A percentile compares a stretch with the other conserved stretches of the same genome.
phyloP scores from a whole-genome alignment of 2,329 filamentous ascomycete species.

The Aspergillus fijiensis region DNA sequence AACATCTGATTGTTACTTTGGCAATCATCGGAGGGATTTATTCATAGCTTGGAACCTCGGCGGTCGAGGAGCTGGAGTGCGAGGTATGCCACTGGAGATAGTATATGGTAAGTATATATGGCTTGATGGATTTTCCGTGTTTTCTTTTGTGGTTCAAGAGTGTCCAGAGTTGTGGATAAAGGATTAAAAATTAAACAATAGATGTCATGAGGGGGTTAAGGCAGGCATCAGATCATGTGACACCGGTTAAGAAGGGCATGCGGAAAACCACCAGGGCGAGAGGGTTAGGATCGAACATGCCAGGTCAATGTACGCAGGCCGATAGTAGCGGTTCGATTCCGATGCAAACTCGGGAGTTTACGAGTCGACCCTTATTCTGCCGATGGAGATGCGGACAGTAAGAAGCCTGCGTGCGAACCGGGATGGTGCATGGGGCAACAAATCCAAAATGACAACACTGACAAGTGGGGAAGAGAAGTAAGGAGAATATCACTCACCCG shows the following conservation, averaged over 20 bases:
- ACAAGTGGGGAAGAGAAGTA: not conserved
- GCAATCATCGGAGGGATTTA: no score
- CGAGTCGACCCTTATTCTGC: not conserved
- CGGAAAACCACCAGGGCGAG: not conserved
- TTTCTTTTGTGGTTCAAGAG: not conserved
- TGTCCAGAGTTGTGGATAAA: not conserved
- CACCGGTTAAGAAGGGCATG: not conserved
- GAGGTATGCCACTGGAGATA: conserved; percentile 32
- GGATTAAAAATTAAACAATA: not conserved
- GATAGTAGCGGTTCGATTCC: not conserved
- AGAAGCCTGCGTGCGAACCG: not conserved
- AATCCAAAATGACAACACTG: not conserved
- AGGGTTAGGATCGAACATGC: not conserved
- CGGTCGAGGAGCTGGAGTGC: conserved; percentile 36
- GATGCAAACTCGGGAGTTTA: not conserved
- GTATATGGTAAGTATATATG: conserved; percentile 1
- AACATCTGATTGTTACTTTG: no score
- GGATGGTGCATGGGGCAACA: no score
- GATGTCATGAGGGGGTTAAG: no score
- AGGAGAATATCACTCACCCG: conserved; percentile 38
- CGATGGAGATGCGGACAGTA: not conserved
- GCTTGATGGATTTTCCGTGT: not conserved
- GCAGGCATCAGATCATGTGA: not conserved
- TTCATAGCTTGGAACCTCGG: conserved; percentile 31
- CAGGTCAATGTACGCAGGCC: not conserved